Evolutionary conservation across 2,329 filamentous ascomycete genomes (phyloP).

Genomic region (Verticillium dahliae): DNA sequence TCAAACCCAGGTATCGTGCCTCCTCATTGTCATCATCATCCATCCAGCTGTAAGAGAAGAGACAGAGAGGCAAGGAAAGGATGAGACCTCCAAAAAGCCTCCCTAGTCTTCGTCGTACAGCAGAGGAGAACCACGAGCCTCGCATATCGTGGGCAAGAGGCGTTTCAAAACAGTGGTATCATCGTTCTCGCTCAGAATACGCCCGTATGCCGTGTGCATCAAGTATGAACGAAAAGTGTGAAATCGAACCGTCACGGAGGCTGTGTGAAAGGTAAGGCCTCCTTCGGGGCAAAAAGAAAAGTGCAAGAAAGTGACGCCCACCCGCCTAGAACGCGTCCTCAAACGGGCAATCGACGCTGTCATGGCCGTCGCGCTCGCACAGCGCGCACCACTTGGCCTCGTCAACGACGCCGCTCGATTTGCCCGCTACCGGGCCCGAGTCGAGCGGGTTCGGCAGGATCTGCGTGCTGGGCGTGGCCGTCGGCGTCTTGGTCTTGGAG

Average conservation of each 20-base stretch:
- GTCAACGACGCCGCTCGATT: conserved; percentile 72
- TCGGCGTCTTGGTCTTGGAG: conserved; percentile 36
- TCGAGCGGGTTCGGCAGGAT: conserved; percentile 57
- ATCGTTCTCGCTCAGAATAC: background rate
- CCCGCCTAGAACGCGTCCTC: conserved; percentile 64
- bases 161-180: background rate
- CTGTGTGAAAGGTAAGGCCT: background rate
- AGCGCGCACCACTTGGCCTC: conserved; percentile 92
- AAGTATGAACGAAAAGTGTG: background rate
- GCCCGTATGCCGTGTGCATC: background rate
- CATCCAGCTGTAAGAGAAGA: background rate
- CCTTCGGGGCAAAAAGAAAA: background rate
- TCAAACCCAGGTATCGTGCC: background rate
- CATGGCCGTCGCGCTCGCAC: conserved; percentile 92
- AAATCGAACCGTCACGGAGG: too few relatives aligned
- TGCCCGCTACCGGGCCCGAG: conserved; percentile 65
- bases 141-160: background rate
- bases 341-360: conserved; percentile 91
- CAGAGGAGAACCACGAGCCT: background rate
- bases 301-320: background rate
- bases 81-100: background rate
- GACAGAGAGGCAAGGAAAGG: background rate
- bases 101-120: background rate
- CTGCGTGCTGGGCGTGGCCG: conserved; percentile 31
- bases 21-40: background rate